phyloP scores from a whole-genome alignment of 2,329 filamentous ascomycete genomes.

The Pseudogymnoascus sp. region DNA sequence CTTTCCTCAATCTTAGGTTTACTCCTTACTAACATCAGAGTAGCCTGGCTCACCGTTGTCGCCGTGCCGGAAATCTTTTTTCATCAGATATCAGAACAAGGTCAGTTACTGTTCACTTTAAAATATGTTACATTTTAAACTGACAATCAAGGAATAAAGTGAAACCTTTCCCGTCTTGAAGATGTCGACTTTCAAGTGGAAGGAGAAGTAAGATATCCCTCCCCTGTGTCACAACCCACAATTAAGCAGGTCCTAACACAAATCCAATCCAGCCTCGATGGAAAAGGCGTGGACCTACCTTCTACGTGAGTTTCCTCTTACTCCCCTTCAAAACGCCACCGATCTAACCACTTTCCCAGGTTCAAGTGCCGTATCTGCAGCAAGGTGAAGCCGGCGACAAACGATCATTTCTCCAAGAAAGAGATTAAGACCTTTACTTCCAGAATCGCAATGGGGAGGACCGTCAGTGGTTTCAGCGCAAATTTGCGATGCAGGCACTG shows the following conservation, averaged over 20 bases:
- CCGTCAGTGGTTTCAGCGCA: conserved; percentile 18
- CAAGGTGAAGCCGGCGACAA: conserved; percentile 28
- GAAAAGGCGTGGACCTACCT: conserved; percentile 11
- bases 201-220: background rate
- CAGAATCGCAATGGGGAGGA: conserved; percentile 13
- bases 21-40: background rate
- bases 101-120: background rate
- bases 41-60: background rate
- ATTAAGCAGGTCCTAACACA: background rate
- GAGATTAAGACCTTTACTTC: conserved; percentile 31
- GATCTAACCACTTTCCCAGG: conserved; percentile 23
- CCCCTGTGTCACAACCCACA: background rate
- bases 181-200: background rate
- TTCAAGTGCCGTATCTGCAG: conserved; percentile 39
- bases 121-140: background rate
- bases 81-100: background rate
- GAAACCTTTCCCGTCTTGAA: background rate
- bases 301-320: conserved; percentile 7
- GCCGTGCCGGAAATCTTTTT: background rate
- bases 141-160: background rate
- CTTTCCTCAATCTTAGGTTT: background rate
- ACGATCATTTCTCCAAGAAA: conserved; percentile 36
- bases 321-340: background rate
- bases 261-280: background rate
- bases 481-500: conserved; percentile 36